These are phyloP conservation scores for Trypanosomatidae sp. DNA, from an alignment of 208 protist genomes.

Conservation along the genomic window DNA sequence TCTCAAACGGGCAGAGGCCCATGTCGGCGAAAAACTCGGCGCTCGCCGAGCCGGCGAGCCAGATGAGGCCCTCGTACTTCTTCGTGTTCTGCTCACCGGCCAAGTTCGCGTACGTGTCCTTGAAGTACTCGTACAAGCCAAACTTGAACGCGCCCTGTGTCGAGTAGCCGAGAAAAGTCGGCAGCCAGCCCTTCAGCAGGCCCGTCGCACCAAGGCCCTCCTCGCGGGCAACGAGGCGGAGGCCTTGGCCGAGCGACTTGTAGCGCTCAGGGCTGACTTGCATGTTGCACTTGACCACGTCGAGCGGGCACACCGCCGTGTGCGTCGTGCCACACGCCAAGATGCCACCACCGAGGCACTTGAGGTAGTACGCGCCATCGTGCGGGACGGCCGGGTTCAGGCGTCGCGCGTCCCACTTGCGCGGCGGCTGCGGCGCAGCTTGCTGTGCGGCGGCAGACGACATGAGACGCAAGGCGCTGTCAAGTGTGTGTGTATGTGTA, in stretches of 20 bases:
- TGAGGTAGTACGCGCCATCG: conserved; percentile 83
- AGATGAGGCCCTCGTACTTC: conserved; percentile 70
- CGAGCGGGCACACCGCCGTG: conserved; percentile 88
- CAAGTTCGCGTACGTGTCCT: conserved; percentile 78
- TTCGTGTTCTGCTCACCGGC: conserved; percentile 78
- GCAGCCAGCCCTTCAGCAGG: conserved; percentile 85
- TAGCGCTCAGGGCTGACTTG: conserved; percentile 88
- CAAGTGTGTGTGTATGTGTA: not conserved
- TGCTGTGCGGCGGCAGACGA: not conserved
- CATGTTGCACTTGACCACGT: conserved; percentile 95
- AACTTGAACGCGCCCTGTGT: conserved; percentile 91
- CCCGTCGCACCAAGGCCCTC: conserved; percentile 56
- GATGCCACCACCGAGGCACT: conserved; percentile 88
- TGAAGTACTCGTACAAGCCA: conserved; percentile 93
- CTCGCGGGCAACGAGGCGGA: conserved; percentile 43
- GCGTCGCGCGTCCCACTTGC: conserved; percentile 66
- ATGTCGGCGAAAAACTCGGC: conserved; percentile 96
- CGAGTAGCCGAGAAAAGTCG: conserved; percentile 89
- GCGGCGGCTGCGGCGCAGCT: conserved; percentile 3
- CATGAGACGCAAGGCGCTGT: not conserved
- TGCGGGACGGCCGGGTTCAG: conserved; percentile 51
- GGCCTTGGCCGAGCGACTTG: conserved; percentile 55
- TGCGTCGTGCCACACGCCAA: conserved; percentile 93
- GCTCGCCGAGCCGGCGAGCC: conserved; percentile 85
- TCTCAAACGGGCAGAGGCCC: conserved; percentile 92